These are phyloP conservation scores for Trichoderma guizhouense DNA, from an alignment of 2,329 filamentous ascomycete species.

Conservation along the genomic window DNA sequence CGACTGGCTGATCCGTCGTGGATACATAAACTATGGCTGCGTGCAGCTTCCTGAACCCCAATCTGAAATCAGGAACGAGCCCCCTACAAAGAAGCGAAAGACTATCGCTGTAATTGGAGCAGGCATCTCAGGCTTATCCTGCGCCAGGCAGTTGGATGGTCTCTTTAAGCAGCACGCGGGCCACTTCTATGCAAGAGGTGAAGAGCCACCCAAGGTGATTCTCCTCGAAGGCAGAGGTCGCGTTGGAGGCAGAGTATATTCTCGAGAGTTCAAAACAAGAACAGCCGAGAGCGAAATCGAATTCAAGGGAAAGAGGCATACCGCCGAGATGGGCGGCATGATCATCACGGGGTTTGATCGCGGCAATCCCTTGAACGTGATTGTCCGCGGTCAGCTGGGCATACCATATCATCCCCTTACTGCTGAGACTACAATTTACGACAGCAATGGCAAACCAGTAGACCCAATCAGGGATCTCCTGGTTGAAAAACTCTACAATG, in stretches of 20 bases:
- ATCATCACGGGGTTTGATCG: constrained; percentile 96
- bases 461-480: constrained; percentile 74
- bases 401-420: constrained; percentile 81
- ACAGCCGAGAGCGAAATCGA: constrained; percentile 48
- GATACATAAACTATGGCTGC: constrained; percentile 97
- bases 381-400: constrained; percentile 85
- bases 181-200: constrained; percentile 60
- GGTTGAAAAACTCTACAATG: constrained; percentile 90
- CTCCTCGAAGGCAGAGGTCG: constrained; percentile 83
- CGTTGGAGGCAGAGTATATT: constrained; percentile 91
- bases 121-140: constrained; percentile 89
- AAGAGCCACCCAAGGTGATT: constrained; percentile 70
- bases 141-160: constrained; percentile 86
- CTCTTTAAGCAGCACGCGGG: constrained; percentile 77
- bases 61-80: constrained; percentile 38
- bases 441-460: constrained; percentile 73
- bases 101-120: constrained; percentile 86
- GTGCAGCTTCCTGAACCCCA: constrained; percentile 57
- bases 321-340: constrained; percentile 95
- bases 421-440: constrained; percentile 83
- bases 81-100: constrained; percentile 51
- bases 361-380: constrained; percentile 88
- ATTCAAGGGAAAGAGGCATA: constrained; percentile 62
- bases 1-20: constrained; percentile 84
- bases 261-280: constrained; percentile 63